A percentile compares a stretch with the other conserved stretches of the same genome.
phyloP scores from a whole-genome alignment of 2,329 filamentous ascomycete species.

The Emergomyces orientalis region DNA sequence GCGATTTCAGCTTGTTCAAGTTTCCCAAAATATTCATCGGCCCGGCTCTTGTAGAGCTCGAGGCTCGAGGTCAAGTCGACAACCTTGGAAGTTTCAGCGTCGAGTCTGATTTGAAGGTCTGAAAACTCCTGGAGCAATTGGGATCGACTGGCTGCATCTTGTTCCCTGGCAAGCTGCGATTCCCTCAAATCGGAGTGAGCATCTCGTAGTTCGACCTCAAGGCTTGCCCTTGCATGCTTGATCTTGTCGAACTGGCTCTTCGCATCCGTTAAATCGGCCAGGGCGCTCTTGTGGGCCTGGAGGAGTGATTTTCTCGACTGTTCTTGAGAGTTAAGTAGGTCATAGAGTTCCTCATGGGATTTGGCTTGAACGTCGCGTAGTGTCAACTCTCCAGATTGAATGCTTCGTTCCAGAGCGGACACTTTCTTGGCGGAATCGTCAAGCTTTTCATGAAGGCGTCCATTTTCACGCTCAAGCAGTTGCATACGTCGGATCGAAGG shows the following conservation, averaged over 20 bases:
- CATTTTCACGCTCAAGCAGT: slow-evolving; percentile 88
- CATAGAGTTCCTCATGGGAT: slow-evolving; percentile 88
- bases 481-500: slow-evolving; percentile 73
- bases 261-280: slow-evolving; percentile 75
- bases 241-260: slow-evolving; percentile 81
- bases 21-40: slow-evolving; percentile 95
- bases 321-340: slow-evolving; percentile 87
- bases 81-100: slow-evolving; percentile 76
- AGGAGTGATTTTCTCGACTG: slow-evolving; percentile 73
- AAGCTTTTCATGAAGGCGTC: slow-evolving; percentile 81
- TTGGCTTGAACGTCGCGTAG: slow-evolving; percentile 85
- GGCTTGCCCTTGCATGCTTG: slow-evolving; percentile 65
- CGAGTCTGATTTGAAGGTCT: slow-evolving; percentile 85
- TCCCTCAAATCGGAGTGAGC: slow-evolving; percentile 75
- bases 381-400: slow-evolving; percentile 78
- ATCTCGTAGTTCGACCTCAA: slow-evolving; percentile 84
- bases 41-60: slow-evolving; percentile 78
- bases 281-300: slow-evolving; percentile 73
- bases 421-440: slow-evolving; percentile 92
- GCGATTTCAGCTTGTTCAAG: slow-evolving; percentile 94
- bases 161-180: slow-evolving; percentile 65
- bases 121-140: slow-evolving; percentile 88
- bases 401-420: slow-evolving; percentile 74
- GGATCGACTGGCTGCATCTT: slow-evolving; percentile 76
- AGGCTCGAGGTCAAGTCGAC: slow-evolving; percentile 77